Evolutionary conservation across 148 eudicot species (phyloP).

Genomic region (Persicaria tinctoria): DNA sequence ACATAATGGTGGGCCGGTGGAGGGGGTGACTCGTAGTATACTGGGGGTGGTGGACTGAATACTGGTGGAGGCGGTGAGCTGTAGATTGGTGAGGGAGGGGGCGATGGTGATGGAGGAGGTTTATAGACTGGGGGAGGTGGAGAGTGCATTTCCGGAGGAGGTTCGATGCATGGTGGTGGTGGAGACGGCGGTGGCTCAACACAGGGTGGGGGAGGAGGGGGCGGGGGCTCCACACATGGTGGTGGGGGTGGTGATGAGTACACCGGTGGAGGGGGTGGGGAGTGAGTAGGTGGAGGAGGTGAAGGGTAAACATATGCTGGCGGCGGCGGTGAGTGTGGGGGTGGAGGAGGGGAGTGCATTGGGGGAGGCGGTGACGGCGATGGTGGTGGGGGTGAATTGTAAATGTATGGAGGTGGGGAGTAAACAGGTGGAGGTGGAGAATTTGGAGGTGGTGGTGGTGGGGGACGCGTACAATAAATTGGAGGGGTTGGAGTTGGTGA

Average conservation of each 20-base stretch:
- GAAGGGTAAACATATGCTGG: conserved; percentile 21
- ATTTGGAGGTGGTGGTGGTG: conserved; percentile 28
- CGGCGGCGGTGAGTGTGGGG: conserved; percentile 9
- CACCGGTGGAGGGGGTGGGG: conserved; percentile 25
- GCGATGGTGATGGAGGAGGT: conserved; percentile 24
- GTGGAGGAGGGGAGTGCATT: not conserved
- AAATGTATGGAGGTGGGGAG: conserved; percentile 22
- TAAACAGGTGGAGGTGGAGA: conserved; percentile 18
- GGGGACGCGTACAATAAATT: conserved; percentile 16
- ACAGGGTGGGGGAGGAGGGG: conserved; percentile 16
- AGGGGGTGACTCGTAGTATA: conserved; percentile 23
- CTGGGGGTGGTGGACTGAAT: conserved; percentile 14
- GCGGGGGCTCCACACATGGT: conserved; percentile 21
- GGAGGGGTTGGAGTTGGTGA: conserved; percentile 25
- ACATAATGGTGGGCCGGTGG: conserved; percentile 27
- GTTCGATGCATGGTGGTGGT: conserved; percentile 40
- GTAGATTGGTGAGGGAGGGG: conserved; percentile 1
- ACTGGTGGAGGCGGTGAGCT: conserved; percentile 14
- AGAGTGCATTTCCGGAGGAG: conserved; percentile 30
- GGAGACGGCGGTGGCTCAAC: conserved; percentile 38
- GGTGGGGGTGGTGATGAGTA: conserved; percentile 24
- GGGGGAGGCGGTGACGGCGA: conserved; percentile 18
- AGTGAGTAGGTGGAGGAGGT: conserved; percentile 20
- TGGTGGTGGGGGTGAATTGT: conserved; percentile 23
- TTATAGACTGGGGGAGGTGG: conserved; percentile 23